Evolutionary conservation across 345 rosid genomes (phyloP).

Genomic region (Boechera retrofracta): DNA sequence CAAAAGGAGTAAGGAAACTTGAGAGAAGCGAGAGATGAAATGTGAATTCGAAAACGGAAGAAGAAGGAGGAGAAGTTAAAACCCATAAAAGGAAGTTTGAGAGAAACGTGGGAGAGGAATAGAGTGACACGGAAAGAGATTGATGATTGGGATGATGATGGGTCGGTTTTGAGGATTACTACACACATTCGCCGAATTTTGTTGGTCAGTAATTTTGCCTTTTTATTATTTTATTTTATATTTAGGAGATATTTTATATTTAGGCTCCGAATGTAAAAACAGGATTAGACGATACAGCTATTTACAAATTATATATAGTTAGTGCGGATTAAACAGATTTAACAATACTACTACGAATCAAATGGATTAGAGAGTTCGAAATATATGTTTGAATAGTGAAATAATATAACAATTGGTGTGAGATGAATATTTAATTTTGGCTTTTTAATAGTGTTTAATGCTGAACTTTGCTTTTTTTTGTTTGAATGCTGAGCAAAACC

Average conservation of each 20-base stretch:
- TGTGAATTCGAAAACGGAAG: slow-evolving; percentile 9
- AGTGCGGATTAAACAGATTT: too few species aligned
- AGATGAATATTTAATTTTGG: not conserved
- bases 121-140: slow-evolving; percentile 43
- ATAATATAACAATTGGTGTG: too few species aligned
- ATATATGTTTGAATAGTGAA: too few species aligned
- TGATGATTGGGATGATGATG: slow-evolving; percentile 36
- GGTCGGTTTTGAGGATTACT: slow-evolving; percentile 34
- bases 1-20: not conserved
- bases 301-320: too few species aligned
- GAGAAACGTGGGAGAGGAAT: slow-evolving; percentile 46
- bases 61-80: slow-evolving; percentile 23
- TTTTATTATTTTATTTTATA: not conserved
- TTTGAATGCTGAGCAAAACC: slow-evolving; percentile 12
- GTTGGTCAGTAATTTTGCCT: not conserved
- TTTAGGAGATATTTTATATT: too few species aligned
- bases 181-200: slow-evolving; percentile 21
- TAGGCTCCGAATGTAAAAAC: too few species aligned
- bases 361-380: too few species aligned
- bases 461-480: not conserved
- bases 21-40: slow-evolving; percentile 14
- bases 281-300: too few species aligned
- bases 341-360: too few species aligned
- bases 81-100: slow-evolving; percentile 22
- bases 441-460: too few species aligned